A percentile compares a stretch with the other conserved stretches of the same genome.
Evolutionary conservation across 1,284 basidiomycete species (phyloP).

Genomic region (Quambalaria eucalypti): DNA sequence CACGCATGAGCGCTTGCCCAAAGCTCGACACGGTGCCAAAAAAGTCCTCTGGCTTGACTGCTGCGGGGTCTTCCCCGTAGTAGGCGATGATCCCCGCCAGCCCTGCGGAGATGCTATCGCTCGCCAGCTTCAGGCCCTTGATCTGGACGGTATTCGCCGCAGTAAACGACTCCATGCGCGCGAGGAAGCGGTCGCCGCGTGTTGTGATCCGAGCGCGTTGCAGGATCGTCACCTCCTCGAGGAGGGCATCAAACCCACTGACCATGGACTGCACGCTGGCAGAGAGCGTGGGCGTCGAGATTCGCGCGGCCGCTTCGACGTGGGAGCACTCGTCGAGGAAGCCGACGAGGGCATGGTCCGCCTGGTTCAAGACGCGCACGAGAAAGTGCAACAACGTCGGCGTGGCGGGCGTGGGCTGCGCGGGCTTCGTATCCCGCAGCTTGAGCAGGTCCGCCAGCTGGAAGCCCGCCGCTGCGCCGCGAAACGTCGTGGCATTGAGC

Average conservation of each 20-base stretch:
- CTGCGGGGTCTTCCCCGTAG: constrained; percentile 26
- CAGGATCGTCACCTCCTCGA: constrained; percentile 18
- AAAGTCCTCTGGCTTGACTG: constrained; percentile 36
- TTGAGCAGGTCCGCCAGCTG: constrained; percentile 70
- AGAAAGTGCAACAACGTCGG: constrained; percentile 80
- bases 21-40: constrained; percentile 29
- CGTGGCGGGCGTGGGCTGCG: constrained; percentile 59
- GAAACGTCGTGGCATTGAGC: constrained; percentile 70
- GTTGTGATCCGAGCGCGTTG: constrained; percentile 17
- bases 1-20: constrained; percentile 36
- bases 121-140: constrained; percentile 20
- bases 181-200: constrained; percentile 21
- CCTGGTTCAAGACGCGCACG: constrained; percentile 63
- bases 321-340: constrained; percentile 75
- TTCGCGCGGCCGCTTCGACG: constrained; percentile 60
- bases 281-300: constrained; percentile 23
- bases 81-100: constrained; percentile 18
- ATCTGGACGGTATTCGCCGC: constrained; percentile 14
- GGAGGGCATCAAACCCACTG: constrained; percentile 15
- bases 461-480: constrained; percentile 74
- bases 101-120: constrained; percentile 7
- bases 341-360: constrained; percentile 59
- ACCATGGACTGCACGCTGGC: constrained; percentile 17
- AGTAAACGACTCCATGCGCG: constrained; percentile 15
- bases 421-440: constrained; percentile 75